Percentiles rank a stretch among this genome's conserved stretches.
Conservation (phyloP, 2,329 filamentous ascomycete genomes). For the Penicillium palitans region DNA sequence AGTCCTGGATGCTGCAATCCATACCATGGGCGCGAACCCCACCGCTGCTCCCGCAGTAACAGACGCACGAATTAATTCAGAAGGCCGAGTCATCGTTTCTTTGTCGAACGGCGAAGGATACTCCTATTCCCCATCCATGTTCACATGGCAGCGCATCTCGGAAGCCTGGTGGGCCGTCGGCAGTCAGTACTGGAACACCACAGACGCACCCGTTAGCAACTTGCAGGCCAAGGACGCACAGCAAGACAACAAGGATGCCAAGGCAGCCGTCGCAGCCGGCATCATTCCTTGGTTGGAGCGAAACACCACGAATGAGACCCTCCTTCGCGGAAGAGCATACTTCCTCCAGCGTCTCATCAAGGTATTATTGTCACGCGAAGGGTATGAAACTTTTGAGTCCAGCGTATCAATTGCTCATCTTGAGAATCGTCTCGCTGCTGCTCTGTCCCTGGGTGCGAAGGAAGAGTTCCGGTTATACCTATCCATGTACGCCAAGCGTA, state of each 20-base stretch:
- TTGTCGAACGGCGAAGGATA: slow-evolving; percentile 94
- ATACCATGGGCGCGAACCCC: slow-evolving; percentile 74
- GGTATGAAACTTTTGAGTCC: slow-evolving; percentile 88
- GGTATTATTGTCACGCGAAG: slow-evolving; percentile 79
- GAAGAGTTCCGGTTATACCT: slow-evolving; percentile 94
- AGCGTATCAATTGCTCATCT: slow-evolving; percentile 90
- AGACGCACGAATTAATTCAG: slow-evolving; percentile 85
- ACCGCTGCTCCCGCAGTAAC: slow-evolving; percentile 81
- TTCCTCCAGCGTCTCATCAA: slow-evolving; percentile 91
- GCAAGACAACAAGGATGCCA: slow-evolving; percentile 50
- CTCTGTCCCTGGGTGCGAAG: slow-evolving; percentile 76
- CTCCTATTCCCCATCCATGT: slow-evolving; percentile 81
- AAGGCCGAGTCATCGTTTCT: slow-evolving; percentile 82
- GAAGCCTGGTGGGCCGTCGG: slow-evolving; percentile 98
- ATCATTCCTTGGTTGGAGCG: slow-evolving; percentile 92
- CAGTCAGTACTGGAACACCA: slow-evolving; percentile 98
- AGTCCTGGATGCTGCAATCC: slow-evolving; percentile 80
- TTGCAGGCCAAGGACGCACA: slow-evolving; percentile 71
- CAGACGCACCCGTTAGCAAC: slow-evolving; percentile 82
- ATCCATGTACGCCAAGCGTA: slow-evolving; percentile 96
- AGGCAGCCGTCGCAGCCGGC: slow-evolving; percentile 72
- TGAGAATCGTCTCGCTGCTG: slow-evolving; percentile 90
- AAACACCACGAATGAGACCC: slow-evolving; percentile 88
- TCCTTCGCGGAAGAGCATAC: slow-evolving; percentile 88
- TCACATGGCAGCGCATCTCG: slow-evolving; percentile 90